Evolutionary conservation across 805 yeast genomes (phyloP).

Genomic region (Clavispora asparagi): DNA sequence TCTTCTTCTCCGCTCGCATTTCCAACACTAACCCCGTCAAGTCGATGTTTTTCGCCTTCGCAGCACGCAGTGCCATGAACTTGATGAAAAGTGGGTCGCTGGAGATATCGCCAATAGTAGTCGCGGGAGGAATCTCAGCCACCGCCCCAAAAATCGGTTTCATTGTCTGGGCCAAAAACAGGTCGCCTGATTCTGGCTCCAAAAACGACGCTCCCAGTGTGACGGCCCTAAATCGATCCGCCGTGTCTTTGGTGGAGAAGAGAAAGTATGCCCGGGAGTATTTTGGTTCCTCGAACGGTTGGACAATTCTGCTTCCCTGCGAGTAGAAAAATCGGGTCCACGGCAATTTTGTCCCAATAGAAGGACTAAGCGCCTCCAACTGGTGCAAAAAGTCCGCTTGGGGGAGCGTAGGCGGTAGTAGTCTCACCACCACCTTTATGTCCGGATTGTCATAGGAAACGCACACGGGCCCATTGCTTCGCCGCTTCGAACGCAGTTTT

Average conservation of each 20-base stretch:
- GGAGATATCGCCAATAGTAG: not conserved
- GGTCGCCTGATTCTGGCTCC: conserved; percentile 20
- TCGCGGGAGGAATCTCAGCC: conserved; percentile 18
- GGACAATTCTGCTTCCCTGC: conserved; percentile 13
- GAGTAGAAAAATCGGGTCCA: conserved; percentile 9
- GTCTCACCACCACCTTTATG: conserved; percentile 11
- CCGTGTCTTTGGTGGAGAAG: conserved; percentile 7
- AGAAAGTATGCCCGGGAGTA: conserved; percentile 16
- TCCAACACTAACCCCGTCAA: conserved; percentile 10
- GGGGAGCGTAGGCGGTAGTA: conserved; percentile 20
- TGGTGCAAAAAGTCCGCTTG: conserved; percentile 15
- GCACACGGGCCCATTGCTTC: not conserved
- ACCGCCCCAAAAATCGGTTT: conserved; percentile 13
- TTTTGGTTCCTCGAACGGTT: conserved; percentile 15
- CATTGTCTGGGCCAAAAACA: conserved; percentile 14
- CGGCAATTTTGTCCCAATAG: not conserved
- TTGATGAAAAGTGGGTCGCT: not conserved
- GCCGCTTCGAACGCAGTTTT: not conserved
- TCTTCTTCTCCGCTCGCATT: conserved; percentile 4
- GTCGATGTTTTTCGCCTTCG: not conserved
- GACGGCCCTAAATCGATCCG: conserved; percentile 7
- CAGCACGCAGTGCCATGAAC: not conserved
- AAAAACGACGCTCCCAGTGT: conserved; percentile 18
- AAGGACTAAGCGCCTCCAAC: conserved; percentile 12
- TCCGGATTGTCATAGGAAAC: conserved; percentile 11